Conservation (phyloP, 192 early-diverging fungal genomes). For the Geosiphon pyriformis region DNA sequence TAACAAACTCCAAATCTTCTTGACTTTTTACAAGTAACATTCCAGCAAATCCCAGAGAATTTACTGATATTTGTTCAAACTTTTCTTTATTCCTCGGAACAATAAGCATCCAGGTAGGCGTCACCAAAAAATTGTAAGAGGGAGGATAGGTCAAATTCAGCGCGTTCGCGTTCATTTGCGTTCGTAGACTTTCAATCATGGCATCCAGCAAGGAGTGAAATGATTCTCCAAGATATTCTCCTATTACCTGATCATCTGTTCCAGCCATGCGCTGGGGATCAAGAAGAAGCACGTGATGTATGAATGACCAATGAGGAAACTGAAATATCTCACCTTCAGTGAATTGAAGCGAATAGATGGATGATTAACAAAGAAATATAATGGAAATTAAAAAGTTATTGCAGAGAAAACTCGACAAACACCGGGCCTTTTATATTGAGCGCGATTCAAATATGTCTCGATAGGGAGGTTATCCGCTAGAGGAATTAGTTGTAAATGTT, state of each 20-base stretch:
- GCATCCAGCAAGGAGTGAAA: slow-evolving; percentile 45
- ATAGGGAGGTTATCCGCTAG: slow-evolving; percentile 39
- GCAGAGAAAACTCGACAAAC: too few relatives aligned
- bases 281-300: slow-evolving; percentile 28
- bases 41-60: slow-evolving; percentile 52
- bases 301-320: slow-evolving; percentile 1
- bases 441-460: slow-evolving; percentile 28
- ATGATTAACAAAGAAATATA: not conserved
- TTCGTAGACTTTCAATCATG: slow-evolving; percentile 42
- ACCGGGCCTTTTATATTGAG: slow-evolving; percentile 35
- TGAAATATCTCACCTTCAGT: slow-evolving; percentile 36
- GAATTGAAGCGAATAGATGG: not conserved
- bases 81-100: slow-evolving; percentile 32
- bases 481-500: slow-evolving; percentile 55
- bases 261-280: slow-evolving; percentile 30
- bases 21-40: slow-evolving; percentile 37
- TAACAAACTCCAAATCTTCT: slow-evolving; percentile 36
- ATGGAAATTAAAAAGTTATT: not conserved
- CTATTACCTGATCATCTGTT: slow-evolving; percentile 22
- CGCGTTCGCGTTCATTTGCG: not conserved
- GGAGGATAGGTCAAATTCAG: slow-evolving; percentile 7
- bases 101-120: slow-evolving; percentile 48
- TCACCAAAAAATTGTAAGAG: slow-evolving; percentile 53
- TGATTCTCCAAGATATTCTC: slow-evolving; percentile 41
- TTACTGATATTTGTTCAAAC: slow-evolving; percentile 31